Percentiles rank a stretch among this genome's conserved stretches.
Evolutionary conservation across 164 flowering plant genomes (phyloP).

Genomic region (Kalanchoe fedtschenkoi): DNA sequence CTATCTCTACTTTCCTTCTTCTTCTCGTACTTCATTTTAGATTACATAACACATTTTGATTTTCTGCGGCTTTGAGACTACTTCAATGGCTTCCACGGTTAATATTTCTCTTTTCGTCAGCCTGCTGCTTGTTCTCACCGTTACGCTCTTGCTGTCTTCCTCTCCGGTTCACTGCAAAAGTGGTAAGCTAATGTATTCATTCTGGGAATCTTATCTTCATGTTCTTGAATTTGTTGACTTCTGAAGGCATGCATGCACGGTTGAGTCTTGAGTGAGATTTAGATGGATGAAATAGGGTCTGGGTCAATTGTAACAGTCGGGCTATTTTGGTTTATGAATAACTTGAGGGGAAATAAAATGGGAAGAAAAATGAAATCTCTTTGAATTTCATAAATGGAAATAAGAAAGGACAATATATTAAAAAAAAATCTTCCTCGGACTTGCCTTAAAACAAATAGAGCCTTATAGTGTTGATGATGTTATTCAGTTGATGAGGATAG

Average conservation of each 20-base stretch:
- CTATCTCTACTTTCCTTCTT: background rate
- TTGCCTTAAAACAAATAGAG: background rate
- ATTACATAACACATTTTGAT: background rate
- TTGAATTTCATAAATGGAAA: too few relatives aligned
- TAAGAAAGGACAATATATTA: too few relatives aligned
- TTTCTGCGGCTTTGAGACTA: background rate
- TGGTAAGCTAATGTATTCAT: background rate
- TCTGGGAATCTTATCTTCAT: too few relatives aligned
- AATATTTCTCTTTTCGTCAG: background rate
- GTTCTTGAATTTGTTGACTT: too few relatives aligned
- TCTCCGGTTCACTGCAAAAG: background rate
- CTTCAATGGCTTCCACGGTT: background rate
- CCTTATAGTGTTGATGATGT: background rate
- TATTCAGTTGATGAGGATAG: constrained; percentile 20
- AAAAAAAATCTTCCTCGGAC: too few relatives aligned
- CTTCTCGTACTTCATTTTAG: background rate
- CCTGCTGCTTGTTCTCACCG: background rate
- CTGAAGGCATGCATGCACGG: too few relatives aligned
- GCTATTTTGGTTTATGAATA: too few relatives aligned
- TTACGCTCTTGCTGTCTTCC: background rate
- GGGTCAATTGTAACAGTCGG: too few relatives aligned
- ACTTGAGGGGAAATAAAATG: too few relatives aligned
- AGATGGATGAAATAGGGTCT: background rate
- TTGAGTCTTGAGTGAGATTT: background rate
- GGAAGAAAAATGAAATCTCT: too few relatives aligned